Evolutionary conservation across 2,329 filamentous ascomycete species (phyloP).

Genomic region (Mollisia scopiformis): DNA sequence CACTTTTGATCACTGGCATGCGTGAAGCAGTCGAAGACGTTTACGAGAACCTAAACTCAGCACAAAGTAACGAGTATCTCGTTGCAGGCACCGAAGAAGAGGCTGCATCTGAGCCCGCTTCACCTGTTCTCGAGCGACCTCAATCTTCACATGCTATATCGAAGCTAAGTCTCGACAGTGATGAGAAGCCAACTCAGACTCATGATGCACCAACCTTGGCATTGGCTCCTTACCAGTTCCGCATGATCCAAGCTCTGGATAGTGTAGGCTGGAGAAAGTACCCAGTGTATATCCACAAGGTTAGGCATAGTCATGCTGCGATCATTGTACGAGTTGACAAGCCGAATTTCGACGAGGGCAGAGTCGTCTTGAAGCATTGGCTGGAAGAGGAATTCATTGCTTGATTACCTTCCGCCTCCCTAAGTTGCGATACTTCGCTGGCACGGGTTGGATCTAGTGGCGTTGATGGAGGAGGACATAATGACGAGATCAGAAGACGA

Average conservation of each 20-base stretch:
- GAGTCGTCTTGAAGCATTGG: slow-evolving; percentile 80
- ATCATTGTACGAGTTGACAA: slow-evolving; percentile 80
- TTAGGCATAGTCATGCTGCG: slow-evolving; percentile 83
- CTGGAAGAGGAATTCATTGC: slow-evolving; percentile 68
- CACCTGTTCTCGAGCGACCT: slow-evolving; percentile 18
- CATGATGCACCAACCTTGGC: slow-evolving; percentile 68
- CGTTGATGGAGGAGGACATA: not conserved
- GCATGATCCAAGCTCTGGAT: slow-evolving; percentile 80
- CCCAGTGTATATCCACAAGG: slow-evolving; percentile 75
- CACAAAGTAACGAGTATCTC: slow-evolving; percentile 68
- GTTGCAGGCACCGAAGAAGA: slow-evolving; percentile 56
- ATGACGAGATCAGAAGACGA: not conserved
- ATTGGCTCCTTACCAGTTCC: slow-evolving; percentile 78
- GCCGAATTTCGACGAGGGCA: slow-evolving; percentile 73
- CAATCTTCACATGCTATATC: slow-evolving; percentile 13
- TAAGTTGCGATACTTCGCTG: not conserved
- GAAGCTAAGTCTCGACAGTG: slow-evolving; percentile 2
- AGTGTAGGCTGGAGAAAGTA: slow-evolving; percentile 65
- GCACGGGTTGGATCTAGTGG: not conserved
- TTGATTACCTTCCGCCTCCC: slow-evolving; percentile 2
- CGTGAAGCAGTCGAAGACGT: slow-evolving; percentile 73
- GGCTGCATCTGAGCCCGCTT: slow-evolving; percentile 32
- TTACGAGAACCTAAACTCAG: slow-evolving; percentile 36
- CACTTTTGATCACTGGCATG: slow-evolving; percentile 75
- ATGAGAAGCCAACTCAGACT: slow-evolving; percentile 22